These are phyloP conservation scores for Tricharina praecox DNA, from an alignment of 495 filamentous ascomycete species.

Conservation along the genomic window DNA sequence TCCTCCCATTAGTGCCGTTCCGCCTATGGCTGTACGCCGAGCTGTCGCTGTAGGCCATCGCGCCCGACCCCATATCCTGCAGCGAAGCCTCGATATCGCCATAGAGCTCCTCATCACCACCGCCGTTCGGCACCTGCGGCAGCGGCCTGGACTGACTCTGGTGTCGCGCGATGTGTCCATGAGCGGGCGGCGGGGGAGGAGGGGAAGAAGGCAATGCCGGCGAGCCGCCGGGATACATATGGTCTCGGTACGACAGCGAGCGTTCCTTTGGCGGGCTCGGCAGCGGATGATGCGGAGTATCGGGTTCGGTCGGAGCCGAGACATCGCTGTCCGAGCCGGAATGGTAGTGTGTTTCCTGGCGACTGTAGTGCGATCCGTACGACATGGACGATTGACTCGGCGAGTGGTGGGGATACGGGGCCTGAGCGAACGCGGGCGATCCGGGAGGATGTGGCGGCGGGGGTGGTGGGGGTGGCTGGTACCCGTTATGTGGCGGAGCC, in stretches of 20 bases:
- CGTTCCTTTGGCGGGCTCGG: slow-evolving; percentile 24
- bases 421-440: slow-evolving; percentile 15
- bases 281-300: slow-evolving; percentile 12
- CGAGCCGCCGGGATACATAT: slow-evolving; percentile 1
- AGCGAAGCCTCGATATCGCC: slow-evolving; percentile 20
- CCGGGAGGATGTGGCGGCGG: slow-evolving; percentile 22
- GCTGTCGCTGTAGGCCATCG: not conserved
- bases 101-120: slow-evolving; percentile 27
- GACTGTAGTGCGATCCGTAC: not conserved
- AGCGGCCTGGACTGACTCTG: slow-evolving; percentile 28
- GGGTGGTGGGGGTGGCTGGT: slow-evolving; percentile 23
- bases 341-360: slow-evolving; percentile 25
- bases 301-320: slow-evolving; percentile 15
- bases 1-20: slow-evolving; percentile 35
- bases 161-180: slow-evolving; percentile 27
- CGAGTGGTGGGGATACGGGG: not conserved
- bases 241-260: slow-evolving; percentile 6
- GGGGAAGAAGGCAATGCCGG: slow-evolving; percentile 23
- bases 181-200: slow-evolving; percentile 34
- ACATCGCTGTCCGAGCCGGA: slow-evolving; percentile 26
- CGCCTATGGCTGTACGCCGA: not conserved
- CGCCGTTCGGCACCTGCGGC: slow-evolving; percentile 28
- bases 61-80: slow-evolving; percentile 10
- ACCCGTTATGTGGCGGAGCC: slow-evolving; percentile 17
- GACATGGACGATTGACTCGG: slow-evolving; percentile 2